phyloP scores from a whole-genome alignment of 2,329 filamentous ascomycete species.

The Cryphonectria parasitica region DNA sequence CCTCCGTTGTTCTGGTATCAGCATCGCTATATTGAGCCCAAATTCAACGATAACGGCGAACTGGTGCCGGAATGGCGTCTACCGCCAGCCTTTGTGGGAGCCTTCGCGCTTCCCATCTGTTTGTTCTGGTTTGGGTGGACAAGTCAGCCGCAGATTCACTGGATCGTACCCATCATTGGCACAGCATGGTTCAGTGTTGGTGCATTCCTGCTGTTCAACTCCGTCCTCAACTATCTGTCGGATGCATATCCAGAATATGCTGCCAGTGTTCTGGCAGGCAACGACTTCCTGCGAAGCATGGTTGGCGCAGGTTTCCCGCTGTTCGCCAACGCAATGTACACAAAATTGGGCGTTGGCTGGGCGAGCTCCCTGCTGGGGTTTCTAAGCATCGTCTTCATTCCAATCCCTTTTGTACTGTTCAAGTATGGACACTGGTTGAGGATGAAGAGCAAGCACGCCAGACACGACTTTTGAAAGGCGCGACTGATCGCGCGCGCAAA shows the following conservation, averaged over 20 bases:
- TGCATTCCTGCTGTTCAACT: slow-evolving; percentile 26
- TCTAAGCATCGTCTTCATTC: slow-evolving; percentile 33
- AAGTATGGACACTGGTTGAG: slow-evolving; percentile 32
- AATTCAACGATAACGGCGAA: slow-evolving; percentile 61
- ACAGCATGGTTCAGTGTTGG: slow-evolving; percentile 27
- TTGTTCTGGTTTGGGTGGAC: slow-evolving; percentile 65
- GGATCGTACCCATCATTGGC: slow-evolving; percentile 27
- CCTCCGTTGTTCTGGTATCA: slow-evolving; percentile 66
- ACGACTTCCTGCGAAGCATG: slow-evolving; percentile 21
- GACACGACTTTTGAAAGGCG: slow-evolving; percentile 31
- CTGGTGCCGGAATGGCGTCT: slow-evolving; percentile 69
- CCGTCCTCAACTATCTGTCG: slow-evolving; percentile 27
- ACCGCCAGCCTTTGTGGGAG: slow-evolving; percentile 61
- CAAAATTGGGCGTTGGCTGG: slow-evolving; percentile 33
- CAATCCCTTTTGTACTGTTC: slow-evolving; percentile 33
- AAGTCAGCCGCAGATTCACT: slow-evolving; percentile 25
- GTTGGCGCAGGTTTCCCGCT: slow-evolving; percentile 28
- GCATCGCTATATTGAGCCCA: slow-evolving; percentile 64
- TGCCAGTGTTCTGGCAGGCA: slow-evolving; percentile 24
- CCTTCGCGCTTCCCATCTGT: slow-evolving; percentile 57
- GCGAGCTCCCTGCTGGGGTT: slow-evolving; percentile 33
- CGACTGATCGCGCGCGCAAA: neutral
- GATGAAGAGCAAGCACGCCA: slow-evolving; percentile 33
- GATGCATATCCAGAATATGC: slow-evolving; percentile 26
- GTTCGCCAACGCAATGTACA: slow-evolving; percentile 33